Conservation (phyloP, 2,329 filamentous ascomycete species). For the Aspergillus thermomutatus region DNA sequence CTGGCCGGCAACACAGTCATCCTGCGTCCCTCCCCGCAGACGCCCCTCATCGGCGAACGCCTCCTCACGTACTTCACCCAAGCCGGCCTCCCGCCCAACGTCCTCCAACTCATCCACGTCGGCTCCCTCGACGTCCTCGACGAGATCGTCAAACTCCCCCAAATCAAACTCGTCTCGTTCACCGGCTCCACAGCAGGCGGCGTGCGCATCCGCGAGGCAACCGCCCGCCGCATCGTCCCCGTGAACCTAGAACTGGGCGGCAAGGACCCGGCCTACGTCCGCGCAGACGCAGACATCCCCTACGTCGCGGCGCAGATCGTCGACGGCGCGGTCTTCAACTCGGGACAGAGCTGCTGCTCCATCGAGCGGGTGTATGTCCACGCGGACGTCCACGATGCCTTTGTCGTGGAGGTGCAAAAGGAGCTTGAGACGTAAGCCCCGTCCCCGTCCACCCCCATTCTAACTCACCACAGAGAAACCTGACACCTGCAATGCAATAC, state of each 20-base stretch:
- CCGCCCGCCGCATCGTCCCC: conserved; percentile 73
- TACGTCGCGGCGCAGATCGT: conserved; percentile 92
- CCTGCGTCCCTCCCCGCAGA: conserved; percentile 88
- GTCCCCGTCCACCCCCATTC: neutral
- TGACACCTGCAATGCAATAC: neutral
- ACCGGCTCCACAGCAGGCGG: conserved; percentile 86
- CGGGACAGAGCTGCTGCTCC: conserved; percentile 89
- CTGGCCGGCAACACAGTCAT: conserved; percentile 85
- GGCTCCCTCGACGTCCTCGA: conserved; percentile 74
- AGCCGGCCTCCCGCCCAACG: conserved; percentile 74
- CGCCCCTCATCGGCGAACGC: conserved; percentile 80
- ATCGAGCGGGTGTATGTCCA: conserved; percentile 86
- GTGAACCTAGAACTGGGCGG: conserved; percentile 87
- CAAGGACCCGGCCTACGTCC: conserved; percentile 86
- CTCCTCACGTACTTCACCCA: conserved; percentile 70
- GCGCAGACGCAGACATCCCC: conserved; percentile 74
- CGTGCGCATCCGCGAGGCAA: conserved; percentile 75
- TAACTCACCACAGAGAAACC: neutral
- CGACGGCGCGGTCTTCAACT: conserved; percentile 89
- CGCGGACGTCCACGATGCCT: conserved; percentile 76
- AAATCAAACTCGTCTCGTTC: conserved; percentile 77
- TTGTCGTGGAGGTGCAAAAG: conserved; percentile 71
- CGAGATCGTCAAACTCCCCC: conserved; percentile 68
- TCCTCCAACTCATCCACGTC: conserved; percentile 84
- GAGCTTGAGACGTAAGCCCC: conserved; percentile 62